Conservation (phyloP, 176 grass and related monocot species). For the Aegilops bicornis region DNA sequence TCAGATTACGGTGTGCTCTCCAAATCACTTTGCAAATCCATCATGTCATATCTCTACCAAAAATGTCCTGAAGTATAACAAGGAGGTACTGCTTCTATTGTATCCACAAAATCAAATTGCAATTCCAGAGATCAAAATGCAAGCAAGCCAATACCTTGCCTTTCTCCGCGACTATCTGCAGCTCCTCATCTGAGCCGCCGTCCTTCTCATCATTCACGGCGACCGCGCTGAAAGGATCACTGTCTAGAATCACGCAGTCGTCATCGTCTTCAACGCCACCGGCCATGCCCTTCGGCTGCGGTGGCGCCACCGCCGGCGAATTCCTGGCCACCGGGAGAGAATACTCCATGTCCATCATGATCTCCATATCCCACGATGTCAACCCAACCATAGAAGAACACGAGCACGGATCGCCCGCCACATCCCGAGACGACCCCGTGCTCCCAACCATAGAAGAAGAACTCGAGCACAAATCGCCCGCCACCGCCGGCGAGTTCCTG, state of each 20-base stretch:
- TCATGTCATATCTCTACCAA: too few species aligned
- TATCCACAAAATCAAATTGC: neutral
- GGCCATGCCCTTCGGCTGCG: neutral
- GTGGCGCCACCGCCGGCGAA: neutral
- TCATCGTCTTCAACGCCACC: neutral
- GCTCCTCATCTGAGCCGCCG: neutral
- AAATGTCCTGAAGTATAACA: too few species aligned
- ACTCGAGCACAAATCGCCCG: neutral
- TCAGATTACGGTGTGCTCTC: neutral
- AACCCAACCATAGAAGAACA: too few species aligned
- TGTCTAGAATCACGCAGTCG: neutral
- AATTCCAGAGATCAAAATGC: neutral
- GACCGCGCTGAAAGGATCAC: neutral
- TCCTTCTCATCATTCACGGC: neutral
- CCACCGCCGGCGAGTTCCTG: neutral
- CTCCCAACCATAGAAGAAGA: neutral
- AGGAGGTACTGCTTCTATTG: too few species aligned
- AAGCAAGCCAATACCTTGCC: neutral
- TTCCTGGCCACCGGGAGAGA: neutral
- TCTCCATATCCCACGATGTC: neutral
- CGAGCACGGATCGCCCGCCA: neutral
- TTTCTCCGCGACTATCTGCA: conserved; percentile 13
- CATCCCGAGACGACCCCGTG: too few species aligned
- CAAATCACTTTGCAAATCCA: neutral
- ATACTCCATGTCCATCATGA: neutral